phyloP scores from a whole-genome alignment of 768 basidiomycete species.

The Boletus subcaerulescens region DNA sequence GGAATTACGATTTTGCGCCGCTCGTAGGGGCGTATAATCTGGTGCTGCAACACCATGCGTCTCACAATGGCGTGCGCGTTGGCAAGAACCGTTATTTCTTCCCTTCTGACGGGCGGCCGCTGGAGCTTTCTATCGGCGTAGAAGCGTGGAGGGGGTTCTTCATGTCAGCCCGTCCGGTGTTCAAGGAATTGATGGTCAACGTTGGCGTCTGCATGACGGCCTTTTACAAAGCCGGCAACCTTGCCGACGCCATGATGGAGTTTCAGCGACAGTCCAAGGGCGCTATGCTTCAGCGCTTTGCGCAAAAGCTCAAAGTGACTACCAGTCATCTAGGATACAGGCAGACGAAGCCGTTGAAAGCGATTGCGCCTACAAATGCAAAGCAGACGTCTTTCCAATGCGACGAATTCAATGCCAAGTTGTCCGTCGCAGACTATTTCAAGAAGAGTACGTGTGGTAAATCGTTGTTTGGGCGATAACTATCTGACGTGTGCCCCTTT shows the following conservation, averaged over 20 bases:
- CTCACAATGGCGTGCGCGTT: slow-evolving; percentile 43
- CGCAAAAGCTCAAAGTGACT: slow-evolving; percentile 54
- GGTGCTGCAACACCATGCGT: slow-evolving; percentile 43
- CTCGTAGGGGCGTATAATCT: slow-evolving; percentile 47
- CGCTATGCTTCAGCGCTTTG: slow-evolving; percentile 46
- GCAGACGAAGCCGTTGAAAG: slow-evolving; percentile 45
- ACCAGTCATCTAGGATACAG: slow-evolving; percentile 56
- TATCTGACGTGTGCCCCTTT: slow-evolving; percentile 3
- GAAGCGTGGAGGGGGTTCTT: slow-evolving; percentile 50
- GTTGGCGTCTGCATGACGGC: slow-evolving; percentile 53
- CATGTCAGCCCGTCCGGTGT: slow-evolving; percentile 48
- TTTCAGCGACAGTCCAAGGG: slow-evolving; percentile 43
- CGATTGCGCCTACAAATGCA: slow-evolving; percentile 40
- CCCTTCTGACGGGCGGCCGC: slow-evolving; percentile 24
- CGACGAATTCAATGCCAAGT: slow-evolving; percentile 48
- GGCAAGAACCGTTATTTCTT: slow-evolving; percentile 54
- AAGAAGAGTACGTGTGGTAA: slow-evolving; percentile 44
- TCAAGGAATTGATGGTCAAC: slow-evolving; percentile 51
- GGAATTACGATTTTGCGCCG: slow-evolving; percentile 41
- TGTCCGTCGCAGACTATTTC: slow-evolving; percentile 67
- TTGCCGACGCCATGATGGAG: slow-evolving; percentile 53
- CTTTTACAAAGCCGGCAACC: slow-evolving; percentile 57
- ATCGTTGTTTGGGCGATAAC: background rate
- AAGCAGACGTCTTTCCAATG: slow-evolving; percentile 51
- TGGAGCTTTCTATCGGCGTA: slow-evolving; percentile 36